A percentile compares a stretch with the other conserved stretches of the same genome.
These are phyloP conservation scores for Gyromitra esculenta DNA, from an alignment of 2,329 filamentous ascomycete genomes.

Conservation along the genomic window DNA sequence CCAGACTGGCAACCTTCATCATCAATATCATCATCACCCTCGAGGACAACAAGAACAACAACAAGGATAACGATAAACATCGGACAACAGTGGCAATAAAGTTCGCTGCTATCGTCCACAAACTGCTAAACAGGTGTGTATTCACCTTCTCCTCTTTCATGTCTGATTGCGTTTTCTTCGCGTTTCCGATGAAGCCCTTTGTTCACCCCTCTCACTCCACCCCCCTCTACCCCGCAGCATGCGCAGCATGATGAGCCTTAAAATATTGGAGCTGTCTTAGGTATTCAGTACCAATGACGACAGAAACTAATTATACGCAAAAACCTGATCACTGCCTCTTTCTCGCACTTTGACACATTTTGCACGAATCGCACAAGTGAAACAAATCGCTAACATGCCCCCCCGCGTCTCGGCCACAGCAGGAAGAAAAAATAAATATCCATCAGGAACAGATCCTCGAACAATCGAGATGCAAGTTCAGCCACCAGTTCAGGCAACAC, in stretches of 20 bases:
- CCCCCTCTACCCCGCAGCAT: slow-evolving; percentile 58
- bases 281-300: slow-evolving; percentile 67
- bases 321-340: slow-evolving; percentile 59
- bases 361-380: slow-evolving; percentile 18
- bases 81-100: slow-evolving; percentile 14
- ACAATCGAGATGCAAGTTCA: slow-evolving; percentile 41
- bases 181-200: slow-evolving; percentile 38
- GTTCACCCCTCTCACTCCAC: slow-evolving; percentile 20
- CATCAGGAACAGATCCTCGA: slow-evolving; percentile 10
- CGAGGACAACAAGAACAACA: slow-evolving; percentile 7
- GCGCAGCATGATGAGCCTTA: slow-evolving; percentile 67
- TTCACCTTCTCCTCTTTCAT: slow-evolving; percentile 8
- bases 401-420: slow-evolving; percentile 3
- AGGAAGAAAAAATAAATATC: slow-evolving; percentile 6
- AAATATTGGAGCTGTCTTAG: slow-evolving; percentile 83
- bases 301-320: slow-evolving; percentile 69
- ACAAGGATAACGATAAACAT: slow-evolving; percentile 2
- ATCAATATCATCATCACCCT: slow-evolving; percentile 27
- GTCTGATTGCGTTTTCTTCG: slow-evolving; percentile 33
- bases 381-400: slow-evolving; percentile 32
- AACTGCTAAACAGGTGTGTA: slow-evolving; percentile 43
- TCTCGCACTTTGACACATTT: slow-evolving; percentile 14
- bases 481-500: slow-evolving; percentile 21
- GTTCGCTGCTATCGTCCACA: slow-evolving; percentile 7
- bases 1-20: slow-evolving; percentile 38